These are phyloP conservation scores for Bimuria novae-zelandiae DNA, from an alignment of 2,329 filamentous ascomycete species.

Conservation along the genomic window DNA sequence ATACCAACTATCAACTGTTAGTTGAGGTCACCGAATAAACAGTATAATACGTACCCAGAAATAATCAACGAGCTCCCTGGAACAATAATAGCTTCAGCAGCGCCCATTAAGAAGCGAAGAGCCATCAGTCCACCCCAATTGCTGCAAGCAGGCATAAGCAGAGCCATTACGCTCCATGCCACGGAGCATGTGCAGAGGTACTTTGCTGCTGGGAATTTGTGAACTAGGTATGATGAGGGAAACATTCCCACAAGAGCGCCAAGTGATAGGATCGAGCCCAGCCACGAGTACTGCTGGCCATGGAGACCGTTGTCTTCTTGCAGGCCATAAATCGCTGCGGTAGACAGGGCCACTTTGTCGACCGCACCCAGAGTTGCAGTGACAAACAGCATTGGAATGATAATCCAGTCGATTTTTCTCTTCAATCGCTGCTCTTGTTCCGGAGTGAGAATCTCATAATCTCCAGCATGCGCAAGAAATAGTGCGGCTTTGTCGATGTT, in stretches of 20 bases:
- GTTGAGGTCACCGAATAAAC: background rate
- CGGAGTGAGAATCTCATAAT: background rate
- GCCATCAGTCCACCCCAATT: slow-evolving; percentile 12
- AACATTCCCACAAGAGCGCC: slow-evolving; percentile 56
- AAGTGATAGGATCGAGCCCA: slow-evolving; percentile 53
- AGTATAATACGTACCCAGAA: background rate
- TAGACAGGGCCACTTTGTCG: slow-evolving; percentile 54
- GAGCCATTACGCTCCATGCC: slow-evolving; percentile 56
- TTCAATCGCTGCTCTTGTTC: background rate
- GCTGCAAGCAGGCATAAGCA: slow-evolving; percentile 20
- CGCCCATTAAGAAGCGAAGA: slow-evolving; percentile 12
- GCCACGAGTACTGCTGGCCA: slow-evolving; percentile 53
- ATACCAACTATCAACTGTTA: slow-evolving; percentile 12
- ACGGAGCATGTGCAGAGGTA: slow-evolving; percentile 27
- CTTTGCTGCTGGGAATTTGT: slow-evolving; percentile 35
- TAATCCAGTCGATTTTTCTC: slow-evolving; percentile 1
- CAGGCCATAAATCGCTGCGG: slow-evolving; percentile 61
- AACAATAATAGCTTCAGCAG: slow-evolving; percentile 17
- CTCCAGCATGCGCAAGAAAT: background rate
- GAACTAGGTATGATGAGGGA: slow-evolving; percentile 55
- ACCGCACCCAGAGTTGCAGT: slow-evolving; percentile 56
- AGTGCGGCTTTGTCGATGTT: slow-evolving; percentile 1
- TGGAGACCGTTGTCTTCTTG: slow-evolving; percentile 32
- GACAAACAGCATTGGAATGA: slow-evolving; percentile 7
- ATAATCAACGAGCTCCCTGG: slow-evolving; percentile 16